Evolutionary conservation across 768 basidiomycete genomes (phyloP).

Genomic region (Mycena albidolilacea): DNA sequence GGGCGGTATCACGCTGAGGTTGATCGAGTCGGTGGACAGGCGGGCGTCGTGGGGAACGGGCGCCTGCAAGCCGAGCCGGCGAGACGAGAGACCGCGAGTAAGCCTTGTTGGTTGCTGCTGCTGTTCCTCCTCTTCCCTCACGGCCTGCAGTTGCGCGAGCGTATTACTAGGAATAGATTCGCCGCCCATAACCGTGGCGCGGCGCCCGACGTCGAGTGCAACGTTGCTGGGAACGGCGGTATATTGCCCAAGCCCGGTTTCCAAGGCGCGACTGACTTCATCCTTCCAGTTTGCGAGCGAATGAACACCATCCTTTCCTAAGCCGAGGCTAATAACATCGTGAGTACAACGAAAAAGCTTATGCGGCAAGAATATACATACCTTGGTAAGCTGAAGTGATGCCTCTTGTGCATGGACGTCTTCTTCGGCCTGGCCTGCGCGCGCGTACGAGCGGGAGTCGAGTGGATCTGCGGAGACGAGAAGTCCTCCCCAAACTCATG

Average conservation of each 20-base stretch:
- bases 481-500: slow-evolving; percentile 66
- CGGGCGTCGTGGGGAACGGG: slow-evolving; percentile 69
- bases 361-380: slow-evolving; percentile 46
- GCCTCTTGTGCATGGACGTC: slow-evolving; percentile 68
- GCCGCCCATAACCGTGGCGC: slow-evolving; percentile 65
- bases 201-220: slow-evolving; percentile 51
- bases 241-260: slow-evolving; percentile 58
- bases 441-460: slow-evolving; percentile 67
- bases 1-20: slow-evolving; percentile 50
- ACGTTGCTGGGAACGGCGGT: slow-evolving; percentile 57
- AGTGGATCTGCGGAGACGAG: slow-evolving; percentile 71
- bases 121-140: slow-evolving; percentile 61
- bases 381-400: slow-evolving; percentile 81
- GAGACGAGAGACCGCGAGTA: slow-evolving; percentile 58
- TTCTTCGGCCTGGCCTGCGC: slow-evolving; percentile 55
- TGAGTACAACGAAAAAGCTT: background rate
- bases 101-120: slow-evolving; percentile 33
- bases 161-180: slow-evolving; percentile 54
- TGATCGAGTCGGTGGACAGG: slow-evolving; percentile 62
- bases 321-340: slow-evolving; percentile 65
- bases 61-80: slow-evolving; percentile 62
- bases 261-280: slow-evolving; percentile 68
- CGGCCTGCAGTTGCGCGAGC: slow-evolving; percentile 50
- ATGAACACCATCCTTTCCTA: slow-evolving; percentile 72
- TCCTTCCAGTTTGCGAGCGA: slow-evolving; percentile 66